Evolutionary conservation across 1,284 basidiomycete genomes (phyloP), one percentile per base, ranked within the genome.

Genomic region (Fomitopsis betulina): DNA sequence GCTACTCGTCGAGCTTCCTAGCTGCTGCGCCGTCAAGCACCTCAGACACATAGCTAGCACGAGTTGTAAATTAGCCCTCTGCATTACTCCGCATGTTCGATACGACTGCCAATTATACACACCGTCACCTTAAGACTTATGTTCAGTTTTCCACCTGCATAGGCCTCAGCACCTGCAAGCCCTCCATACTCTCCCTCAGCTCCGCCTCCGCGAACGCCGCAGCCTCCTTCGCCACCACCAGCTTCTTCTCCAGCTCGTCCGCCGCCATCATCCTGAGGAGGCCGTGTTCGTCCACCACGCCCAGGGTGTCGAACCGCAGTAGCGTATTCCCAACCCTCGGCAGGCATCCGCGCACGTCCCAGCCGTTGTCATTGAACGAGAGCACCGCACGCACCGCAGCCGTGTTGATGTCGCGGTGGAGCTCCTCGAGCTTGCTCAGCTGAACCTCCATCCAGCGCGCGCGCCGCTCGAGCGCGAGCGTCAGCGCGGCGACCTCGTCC

Each of bases 391-490:
- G 83, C 30, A 91, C 89, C 5, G 91, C 91, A 5, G 91, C 90
- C 1, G 83, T 89, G 70, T 93, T 93, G 71, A 93, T 92, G 64
- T 93, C 90, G 13, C 89, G 86, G 66, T 93, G 90, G 30, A 93
- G 76, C 66, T 91, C 90, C 70, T 93, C 90, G 45, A 93, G 76
- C 70, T 93, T 92, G 1, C 89, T 89, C 17, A 93, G 73, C 68
- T 93, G 91, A 30, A 91, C 87, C 72, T 93, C 90, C 91, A 93
- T 93, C 91, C 91, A 93, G 47, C 90, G 81, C 19, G 90, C 91
- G 17, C 91, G 86, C 58, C 89, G 86, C 69, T 93, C 91, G 52
- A 93, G 79, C 9, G 90, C 89, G 52, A 88, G 75, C 0, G 90
- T 92, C 61, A 92, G 74, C n/a, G 87, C 85, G 2, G 86, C 86